These are phyloP conservation scores for Rubus parviflorus DNA, from an alignment of 306 rosid species.

Conservation along the genomic window DNA sequence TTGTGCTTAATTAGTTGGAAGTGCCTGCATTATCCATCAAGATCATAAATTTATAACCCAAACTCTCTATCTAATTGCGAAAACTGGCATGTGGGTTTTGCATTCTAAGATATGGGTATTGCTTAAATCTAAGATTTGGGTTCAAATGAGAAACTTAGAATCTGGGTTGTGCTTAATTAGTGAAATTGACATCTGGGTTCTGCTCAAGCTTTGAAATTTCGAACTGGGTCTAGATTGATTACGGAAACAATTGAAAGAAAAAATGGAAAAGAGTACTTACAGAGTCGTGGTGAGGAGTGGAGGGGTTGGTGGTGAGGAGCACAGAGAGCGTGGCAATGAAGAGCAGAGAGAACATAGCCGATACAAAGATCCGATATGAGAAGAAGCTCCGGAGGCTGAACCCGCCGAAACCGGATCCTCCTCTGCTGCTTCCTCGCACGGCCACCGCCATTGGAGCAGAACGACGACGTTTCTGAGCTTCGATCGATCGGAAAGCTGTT, in stretches of 20 bases:
- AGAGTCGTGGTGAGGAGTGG: slow-evolving; percentile 58
- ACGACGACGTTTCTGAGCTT: slow-evolving; percentile 3
- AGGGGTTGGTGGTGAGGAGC: slow-evolving; percentile 64
- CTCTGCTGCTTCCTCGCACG: slow-evolving; percentile 75
- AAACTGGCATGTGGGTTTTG: neutral
- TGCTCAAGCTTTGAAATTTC: neutral
- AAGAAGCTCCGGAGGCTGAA: slow-evolving; percentile 72
- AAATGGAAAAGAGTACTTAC: slow-evolving; percentile 49
- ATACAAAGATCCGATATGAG: slow-evolving; percentile 95
- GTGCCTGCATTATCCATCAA: neutral
- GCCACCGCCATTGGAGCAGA: slow-evolving; percentile 82
- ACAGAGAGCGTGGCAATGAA: slow-evolving; percentile 88
- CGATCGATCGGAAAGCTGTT: slow-evolving; percentile 10
- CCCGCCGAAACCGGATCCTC: slow-evolving; percentile 50
- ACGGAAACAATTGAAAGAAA: neutral
- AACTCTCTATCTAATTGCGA: neutral
- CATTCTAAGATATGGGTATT: neutral
- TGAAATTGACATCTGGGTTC: slow-evolving; percentile 12
- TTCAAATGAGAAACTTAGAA: neutral
- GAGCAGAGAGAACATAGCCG: slow-evolving; percentile 84
- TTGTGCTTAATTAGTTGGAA: neutral
- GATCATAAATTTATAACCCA: slow-evolving; percentile 1
- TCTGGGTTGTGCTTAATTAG: neutral
- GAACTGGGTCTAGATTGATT: slow-evolving; percentile 20
- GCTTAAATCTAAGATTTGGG: neutral